A percentile compares a stretch with the other conserved stretches of the same genome.
Evolutionary conservation across 331 rosid genomes (phyloP).

Genomic region (Ulmus americana): DNA sequence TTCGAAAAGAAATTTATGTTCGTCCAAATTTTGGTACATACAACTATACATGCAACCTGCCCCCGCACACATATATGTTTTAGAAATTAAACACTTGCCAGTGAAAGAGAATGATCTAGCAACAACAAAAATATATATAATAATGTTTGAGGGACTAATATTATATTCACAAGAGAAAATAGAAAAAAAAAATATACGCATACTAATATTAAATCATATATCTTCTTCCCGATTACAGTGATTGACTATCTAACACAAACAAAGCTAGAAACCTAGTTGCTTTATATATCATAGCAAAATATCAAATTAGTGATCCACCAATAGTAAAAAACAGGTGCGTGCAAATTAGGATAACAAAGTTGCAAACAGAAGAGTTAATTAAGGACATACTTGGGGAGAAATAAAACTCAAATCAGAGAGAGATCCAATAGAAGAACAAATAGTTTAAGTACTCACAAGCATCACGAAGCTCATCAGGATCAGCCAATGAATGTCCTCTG

Average conservation of each 20-base stretch:
- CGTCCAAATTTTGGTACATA: too few species aligned
- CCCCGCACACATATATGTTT: too few species aligned
- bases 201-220: neutral
- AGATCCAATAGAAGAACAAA: constrained; percentile 9
- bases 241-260: neutral
- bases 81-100: too few species aligned
- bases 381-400: constrained; percentile 10
- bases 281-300: neutral
- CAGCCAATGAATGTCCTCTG: constrained; percentile 98
- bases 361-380: neutral
- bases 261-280: neutral
- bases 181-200: too few species aligned
- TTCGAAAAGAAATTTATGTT: too few species aligned
- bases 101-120: too few species aligned
- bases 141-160: too few species aligned
- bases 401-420: constrained; percentile 7
- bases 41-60: too few species aligned
- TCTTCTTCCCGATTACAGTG: neutral
- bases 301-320: neutral
- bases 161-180: too few species aligned
- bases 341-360: neutral
- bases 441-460: constrained; percentile 58
- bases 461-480: constrained; percentile 99
- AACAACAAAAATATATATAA: too few species aligned
- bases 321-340: neutral